Percentiles rank a stretch among this genome's conserved stretches.
phyloP scores from a whole-genome alignment of 176 grass and related monocot species.

The Poa pratensis region DNA sequence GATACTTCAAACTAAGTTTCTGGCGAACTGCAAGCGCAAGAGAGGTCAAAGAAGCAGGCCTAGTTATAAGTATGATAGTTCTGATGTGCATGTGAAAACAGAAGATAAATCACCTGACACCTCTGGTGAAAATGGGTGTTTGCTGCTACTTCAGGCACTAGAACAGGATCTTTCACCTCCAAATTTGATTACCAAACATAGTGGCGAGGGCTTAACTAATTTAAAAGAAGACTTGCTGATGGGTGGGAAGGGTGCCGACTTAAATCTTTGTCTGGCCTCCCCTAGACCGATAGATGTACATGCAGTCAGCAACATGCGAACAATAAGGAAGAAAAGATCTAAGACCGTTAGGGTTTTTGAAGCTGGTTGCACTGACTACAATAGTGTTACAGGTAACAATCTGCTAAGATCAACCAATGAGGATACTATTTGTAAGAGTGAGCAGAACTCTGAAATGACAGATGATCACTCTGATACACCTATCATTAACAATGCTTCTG shows the following conservation, averaged over 20 bases:
- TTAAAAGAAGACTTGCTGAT: constrained; percentile 21
- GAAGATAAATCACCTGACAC: constrained; percentile 52
- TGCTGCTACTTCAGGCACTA: constrained; percentile 59
- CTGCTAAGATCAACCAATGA: constrained; percentile 45
- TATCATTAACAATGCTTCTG: neutral
- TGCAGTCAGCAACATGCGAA: constrained; percentile 33
- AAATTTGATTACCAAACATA: constrained; percentile 11
- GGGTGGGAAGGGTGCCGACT: constrained; percentile 26
- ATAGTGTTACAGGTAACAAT: constrained; percentile 40
- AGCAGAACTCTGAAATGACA: constrained; percentile 25
- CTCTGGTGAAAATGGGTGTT: constrained; percentile 53
- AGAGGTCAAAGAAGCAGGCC: constrained; percentile 56
- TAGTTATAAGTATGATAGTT: constrained; percentile 49
- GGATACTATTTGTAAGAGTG: constrained; percentile 40
- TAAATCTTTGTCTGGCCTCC: constrained; percentile 15
- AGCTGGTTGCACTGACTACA: constrained; percentile 36
- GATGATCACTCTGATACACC: constrained; percentile 34
- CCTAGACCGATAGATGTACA: constrained; percentile 25
- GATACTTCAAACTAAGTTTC: constrained; percentile 53
- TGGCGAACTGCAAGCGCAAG: constrained; percentile 51
- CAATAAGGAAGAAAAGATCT: constrained; percentile 50
- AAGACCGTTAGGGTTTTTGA: constrained; percentile 49
- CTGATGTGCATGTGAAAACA: constrained; percentile 40
- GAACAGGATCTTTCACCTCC: constrained; percentile 54
- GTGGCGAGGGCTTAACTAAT: constrained; percentile 20